These are phyloP conservation scores for Solanum habrochaites DNA, from an alignment of 257 asterid genomes.

Conservation along the genomic window DNA sequence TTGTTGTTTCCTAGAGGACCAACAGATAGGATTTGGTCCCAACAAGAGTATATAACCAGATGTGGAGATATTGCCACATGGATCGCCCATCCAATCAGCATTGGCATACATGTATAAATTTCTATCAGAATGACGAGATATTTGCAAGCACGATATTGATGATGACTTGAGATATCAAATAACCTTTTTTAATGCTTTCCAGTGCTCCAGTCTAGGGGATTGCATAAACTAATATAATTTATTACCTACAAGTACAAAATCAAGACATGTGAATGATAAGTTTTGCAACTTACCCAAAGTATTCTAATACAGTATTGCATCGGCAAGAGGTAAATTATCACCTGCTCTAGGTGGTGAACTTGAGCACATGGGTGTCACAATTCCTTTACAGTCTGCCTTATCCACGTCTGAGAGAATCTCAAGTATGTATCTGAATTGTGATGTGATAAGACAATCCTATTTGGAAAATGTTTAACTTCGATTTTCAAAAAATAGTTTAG, in stretches of 20 bases:
- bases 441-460: too few relatives aligned
- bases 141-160: background rate
- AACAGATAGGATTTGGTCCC: too few relatives aligned
- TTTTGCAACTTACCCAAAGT: background rate
- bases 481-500: background rate
- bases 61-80: too few relatives aligned
- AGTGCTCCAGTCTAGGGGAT: background rate
- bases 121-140: background rate
- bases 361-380: background rate
- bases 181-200: background rate
- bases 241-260: background rate
- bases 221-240: background rate
- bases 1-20: too few relatives aligned
- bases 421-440: too few relatives aligned
- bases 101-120: too few relatives aligned
- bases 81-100: too few relatives aligned
- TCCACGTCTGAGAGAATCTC: too few relatives aligned
- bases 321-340: background rate
- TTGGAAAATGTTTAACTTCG: background rate
- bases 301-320: background rate
- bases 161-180: too few relatives aligned
- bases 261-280: background rate
- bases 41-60: too few relatives aligned
- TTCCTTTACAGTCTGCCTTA: background rate
- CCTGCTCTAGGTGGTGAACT: background rate